Percentiles rank a stretch among this genome's conserved stretches.
Conservation (phyloP, 495 filamentous ascomycete genomes). For the Immersiella caudata region DNA sequence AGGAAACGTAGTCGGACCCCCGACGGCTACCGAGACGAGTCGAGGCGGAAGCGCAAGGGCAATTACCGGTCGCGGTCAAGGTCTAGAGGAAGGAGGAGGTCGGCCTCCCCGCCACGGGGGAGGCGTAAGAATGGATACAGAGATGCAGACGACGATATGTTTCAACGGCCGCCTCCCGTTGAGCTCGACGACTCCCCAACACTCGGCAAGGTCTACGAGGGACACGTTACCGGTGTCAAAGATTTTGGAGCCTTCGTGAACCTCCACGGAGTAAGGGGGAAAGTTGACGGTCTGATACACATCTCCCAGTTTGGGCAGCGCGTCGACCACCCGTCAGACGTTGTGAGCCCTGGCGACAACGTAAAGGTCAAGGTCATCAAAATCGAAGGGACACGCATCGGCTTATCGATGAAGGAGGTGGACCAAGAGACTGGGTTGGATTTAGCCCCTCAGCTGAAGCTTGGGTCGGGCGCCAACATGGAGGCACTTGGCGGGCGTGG, state of each 20-base stretch:
- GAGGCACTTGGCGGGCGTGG: conserved; percentile 70
- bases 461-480: conserved; percentile 93
- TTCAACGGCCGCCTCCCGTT: conserved; percentile 70
- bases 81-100: conserved; percentile 50
- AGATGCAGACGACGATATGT: conserved; percentile 67
- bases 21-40: conserved; percentile 56
- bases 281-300: conserved; percentile 92
- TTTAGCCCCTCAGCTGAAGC: conserved; percentile 73
- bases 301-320: conserved; percentile 91
- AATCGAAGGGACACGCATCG: conserved; percentile 77
- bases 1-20: conserved; percentile 78
- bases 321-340: conserved; percentile 89
- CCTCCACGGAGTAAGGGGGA: conserved; percentile 80
- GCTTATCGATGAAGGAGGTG: conserved; percentile 95
- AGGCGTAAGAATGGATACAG: conserved; percentile 56
- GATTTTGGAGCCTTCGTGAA: conserved; percentile 97
- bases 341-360: conserved; percentile 76
- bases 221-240: conserved; percentile 86
- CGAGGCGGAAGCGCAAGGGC: conserved; percentile 49
- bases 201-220: conserved; percentile 87
- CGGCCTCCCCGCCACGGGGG: conserved; percentile 52
- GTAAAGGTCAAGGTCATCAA: conserved; percentile 94
- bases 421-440: conserved; percentile 90
- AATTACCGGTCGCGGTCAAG: conserved; percentile 50
- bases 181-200: conserved; percentile 80